Percentiles rank a stretch among this genome's conserved stretches.
These are phyloP conservation scores for Phialemoniopsis sp. DNA, from an alignment of 2,329 filamentous ascomycete genomes.

Conservation along the genomic window DNA sequence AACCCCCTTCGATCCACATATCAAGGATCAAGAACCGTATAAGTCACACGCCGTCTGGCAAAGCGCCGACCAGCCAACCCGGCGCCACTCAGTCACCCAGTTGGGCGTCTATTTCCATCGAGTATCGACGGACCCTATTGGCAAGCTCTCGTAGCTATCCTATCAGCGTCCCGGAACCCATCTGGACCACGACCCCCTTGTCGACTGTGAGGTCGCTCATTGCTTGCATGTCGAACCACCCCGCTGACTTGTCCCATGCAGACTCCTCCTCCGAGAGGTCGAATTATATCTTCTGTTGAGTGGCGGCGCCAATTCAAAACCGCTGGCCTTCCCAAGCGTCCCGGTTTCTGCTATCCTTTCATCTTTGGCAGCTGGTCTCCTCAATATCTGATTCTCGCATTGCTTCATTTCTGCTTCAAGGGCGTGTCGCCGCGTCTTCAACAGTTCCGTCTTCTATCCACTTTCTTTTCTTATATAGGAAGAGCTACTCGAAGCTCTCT, in stretches of 20 bases:
- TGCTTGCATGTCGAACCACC: conserved; percentile 26
- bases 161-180: conserved; percentile 34
- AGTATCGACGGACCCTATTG: conserved; percentile 34
- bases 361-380: conserved; percentile 53
- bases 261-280: conserved; percentile 19
- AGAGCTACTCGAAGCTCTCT: no score
- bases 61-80: conserved; percentile 7
- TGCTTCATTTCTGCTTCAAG: conserved; percentile 27
- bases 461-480: no score
- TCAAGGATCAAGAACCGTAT: not conserved
- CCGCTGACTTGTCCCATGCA: conserved; percentile 33
- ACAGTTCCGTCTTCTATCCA: no score
- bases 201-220: conserved; percentile 33
- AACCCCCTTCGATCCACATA: not conserved
- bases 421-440: conserved; percentile 15
- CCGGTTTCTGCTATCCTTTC: conserved; percentile 31
- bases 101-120: conserved; percentile 41
- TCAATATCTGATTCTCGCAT: conserved; percentile 28
- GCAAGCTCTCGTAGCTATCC: conserved; percentile 25
- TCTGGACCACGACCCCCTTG: conserved; percentile 28
- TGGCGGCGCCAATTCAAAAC: conserved; percentile 48
- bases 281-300: conserved; percentile 24
- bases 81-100: conserved; percentile 28
- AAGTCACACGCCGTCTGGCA: conserved; percentile 4
- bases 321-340: conserved; percentile 27